Evolutionary conservation across 2,329 filamentous ascomycete species (phyloP).

Genomic region (Curvularia hawaiiensis): DNA sequence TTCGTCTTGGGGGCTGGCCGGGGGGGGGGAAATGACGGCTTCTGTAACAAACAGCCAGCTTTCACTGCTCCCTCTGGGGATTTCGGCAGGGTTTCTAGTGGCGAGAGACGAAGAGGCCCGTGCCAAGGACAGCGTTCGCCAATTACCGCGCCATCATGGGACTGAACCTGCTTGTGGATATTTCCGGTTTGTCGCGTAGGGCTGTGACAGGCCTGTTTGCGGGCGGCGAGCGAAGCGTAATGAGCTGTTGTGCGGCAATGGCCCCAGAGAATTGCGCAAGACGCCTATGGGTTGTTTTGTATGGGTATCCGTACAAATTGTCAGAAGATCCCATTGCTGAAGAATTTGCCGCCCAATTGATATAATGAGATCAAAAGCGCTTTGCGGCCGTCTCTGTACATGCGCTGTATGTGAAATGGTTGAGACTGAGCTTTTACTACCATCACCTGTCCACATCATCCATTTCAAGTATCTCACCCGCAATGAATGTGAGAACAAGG

Average conservation of each 20-base stretch:
- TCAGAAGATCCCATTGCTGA: too few species aligned
- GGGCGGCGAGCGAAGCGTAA: not conserved
- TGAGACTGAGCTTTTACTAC: not conserved
- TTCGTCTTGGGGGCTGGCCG: too few species aligned
- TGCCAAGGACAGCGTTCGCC: not conserved
- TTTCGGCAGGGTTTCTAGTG: not conserved
- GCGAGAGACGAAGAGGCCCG: not conserved
- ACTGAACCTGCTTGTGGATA: too few species aligned
- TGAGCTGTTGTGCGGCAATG: not conserved
- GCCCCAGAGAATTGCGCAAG: not conserved
- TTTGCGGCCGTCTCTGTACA: not conserved
- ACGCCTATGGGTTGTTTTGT: not conserved
- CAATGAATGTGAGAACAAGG: not conserved
- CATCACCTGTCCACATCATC: not conserved
- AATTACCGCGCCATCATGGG: not conserved
- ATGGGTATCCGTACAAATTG: not conserved
- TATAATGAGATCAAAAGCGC: not conserved
- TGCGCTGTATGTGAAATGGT: not conserved
- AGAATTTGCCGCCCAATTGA: not conserved
- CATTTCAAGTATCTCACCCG: not conserved
- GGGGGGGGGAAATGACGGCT: too few species aligned
- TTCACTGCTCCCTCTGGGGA: constrained; percentile 4
- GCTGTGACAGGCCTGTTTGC: not conserved
- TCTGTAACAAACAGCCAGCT: not conserved
- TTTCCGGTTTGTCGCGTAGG: not conserved